Percentiles rank a stretch among this genome's conserved stretches.
Conservation (phyloP, 495 filamentous ascomycete genomes). For the Xylaria castorea region DNA sequence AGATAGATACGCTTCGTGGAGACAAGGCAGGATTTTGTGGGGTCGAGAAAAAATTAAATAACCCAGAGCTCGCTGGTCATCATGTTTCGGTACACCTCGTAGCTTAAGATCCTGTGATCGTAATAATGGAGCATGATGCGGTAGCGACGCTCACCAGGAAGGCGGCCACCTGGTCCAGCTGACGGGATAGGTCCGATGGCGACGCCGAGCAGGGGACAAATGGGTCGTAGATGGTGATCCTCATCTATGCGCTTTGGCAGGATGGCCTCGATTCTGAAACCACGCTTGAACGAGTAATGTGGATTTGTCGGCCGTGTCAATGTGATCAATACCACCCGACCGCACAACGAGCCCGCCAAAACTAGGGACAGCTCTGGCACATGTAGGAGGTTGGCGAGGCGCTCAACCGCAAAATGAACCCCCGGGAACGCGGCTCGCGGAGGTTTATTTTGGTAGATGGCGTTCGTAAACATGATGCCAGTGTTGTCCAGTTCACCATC, state of each 20-base stretch:
- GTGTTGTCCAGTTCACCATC: slow-evolving; percentile 48
- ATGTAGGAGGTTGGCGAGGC: slow-evolving; percentile 77
- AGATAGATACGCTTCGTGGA: background rate
- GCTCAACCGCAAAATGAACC: slow-evolving; percentile 58
- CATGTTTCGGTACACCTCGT: slow-evolving; percentile 65
- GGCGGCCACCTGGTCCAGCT: slow-evolving; percentile 52
- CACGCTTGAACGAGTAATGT: slow-evolving; percentile 35
- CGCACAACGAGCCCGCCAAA: slow-evolving; percentile 73
- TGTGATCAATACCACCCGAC: slow-evolving; percentile 75
- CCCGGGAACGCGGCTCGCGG: slow-evolving; percentile 34
- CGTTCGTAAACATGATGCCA: slow-evolving; percentile 52
- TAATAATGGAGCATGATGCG: slow-evolving; percentile 77
- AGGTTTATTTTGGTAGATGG: slow-evolving; percentile 51
- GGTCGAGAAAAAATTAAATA: background rate
- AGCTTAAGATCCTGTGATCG: slow-evolving; percentile 80
- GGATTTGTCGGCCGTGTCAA: slow-evolving; percentile 59
- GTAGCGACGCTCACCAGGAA: slow-evolving; percentile 61
- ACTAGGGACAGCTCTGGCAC: slow-evolving; percentile 82
- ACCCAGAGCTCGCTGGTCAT: slow-evolving; percentile 24
- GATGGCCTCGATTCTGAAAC: slow-evolving; percentile 53
- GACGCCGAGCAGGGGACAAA: slow-evolving; percentile 50
- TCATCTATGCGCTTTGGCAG: slow-evolving; percentile 51
- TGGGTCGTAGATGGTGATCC: slow-evolving; percentile 42
- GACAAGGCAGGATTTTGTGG: background rate
- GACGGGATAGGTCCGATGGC: slow-evolving; percentile 49